Evolutionary conservation across 2,329 filamentous ascomycete genomes (phyloP), one percentile per base, ranked within the genome.

Genomic region (Pseudogymnoascus pannorum): DNA sequence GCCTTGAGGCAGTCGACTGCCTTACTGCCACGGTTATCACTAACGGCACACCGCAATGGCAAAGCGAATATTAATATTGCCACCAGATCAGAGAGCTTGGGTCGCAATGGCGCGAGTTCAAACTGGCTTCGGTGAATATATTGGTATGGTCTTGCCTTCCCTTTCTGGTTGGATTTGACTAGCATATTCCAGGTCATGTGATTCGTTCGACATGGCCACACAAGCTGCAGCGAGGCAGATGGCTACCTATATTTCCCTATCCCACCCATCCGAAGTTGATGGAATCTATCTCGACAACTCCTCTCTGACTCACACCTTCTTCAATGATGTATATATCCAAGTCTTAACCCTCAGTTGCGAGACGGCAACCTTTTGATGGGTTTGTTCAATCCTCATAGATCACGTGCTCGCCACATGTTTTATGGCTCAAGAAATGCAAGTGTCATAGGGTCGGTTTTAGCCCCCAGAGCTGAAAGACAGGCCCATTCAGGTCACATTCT

Each of bases 41-140:
- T 54, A 26, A 31, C 11, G 26, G 48, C 5, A 18, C 48, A 54
- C 44, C 11, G 6, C 44, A 16, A 51, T 51, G 44, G 44, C 44
- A 42, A 51, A 29, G 16, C n/a, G 48, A 51, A 26, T 54, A 54
- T 5, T 11, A 26, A 54, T 54, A 54, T 54, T 54, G n/a, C 48
- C 48, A 54, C 48, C 48, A 54, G 48, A 54, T 54, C 48, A 54
- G 48, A 54, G 48, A 54, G 48, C 48, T 54, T 54, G 48, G 48
- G 48, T 54, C 48, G 48, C 48, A 54, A 54, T 20, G 48, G 48
- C 48, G 48, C 48, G 48, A 54, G 48, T 54, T 54, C 48, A 54
- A 35, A 29, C 48, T 54, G 48, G 26, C 2, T 26, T 54, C 26
- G 48, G 48, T 54, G 48, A 54, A 54, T 20, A 54, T 54, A 54